Evolutionary conservation across 768 basidiomycete genomes (phyloP).

Genomic region (Lactifluus rugatus): DNA sequence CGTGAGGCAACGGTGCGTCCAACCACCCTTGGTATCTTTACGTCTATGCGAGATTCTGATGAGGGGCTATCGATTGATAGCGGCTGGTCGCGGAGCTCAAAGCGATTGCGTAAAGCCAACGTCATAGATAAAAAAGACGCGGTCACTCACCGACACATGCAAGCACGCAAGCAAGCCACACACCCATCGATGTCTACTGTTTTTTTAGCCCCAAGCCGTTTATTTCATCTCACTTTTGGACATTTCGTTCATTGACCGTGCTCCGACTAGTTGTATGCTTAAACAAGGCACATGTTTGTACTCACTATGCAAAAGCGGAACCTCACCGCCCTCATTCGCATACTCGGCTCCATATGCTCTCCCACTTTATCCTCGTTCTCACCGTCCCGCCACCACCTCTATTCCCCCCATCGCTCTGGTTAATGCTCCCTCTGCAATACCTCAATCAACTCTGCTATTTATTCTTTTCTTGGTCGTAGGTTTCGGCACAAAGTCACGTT

Average conservation of each 20-base stretch:
- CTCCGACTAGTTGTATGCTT: conserved; percentile 9
- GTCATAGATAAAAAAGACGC: neutral
- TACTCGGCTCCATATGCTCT: conserved; percentile 4
- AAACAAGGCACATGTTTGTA: conserved; percentile 14
- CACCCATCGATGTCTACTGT: conserved; percentile 8
- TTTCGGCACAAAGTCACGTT: conserved; percentile 9
- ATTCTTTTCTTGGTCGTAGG: conserved; percentile 8
- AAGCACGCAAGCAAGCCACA: neutral
- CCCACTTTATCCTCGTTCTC: neutral
- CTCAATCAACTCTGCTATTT: conserved; percentile 3
- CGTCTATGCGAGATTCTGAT: neutral
- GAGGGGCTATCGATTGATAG: neutral
- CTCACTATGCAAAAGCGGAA: conserved; percentile 12
- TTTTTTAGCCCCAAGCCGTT: conserved; percentile 13
- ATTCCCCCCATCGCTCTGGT: neutral
- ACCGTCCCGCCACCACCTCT: neutral
- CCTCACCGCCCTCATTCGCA: neutral
- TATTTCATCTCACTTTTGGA: neutral
- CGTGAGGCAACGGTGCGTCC: conserved; percentile 26
- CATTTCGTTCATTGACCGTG: conserved; percentile 4
- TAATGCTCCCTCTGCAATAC: neutral
- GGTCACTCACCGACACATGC: neutral
- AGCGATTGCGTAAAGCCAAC: conserved; percentile 11
- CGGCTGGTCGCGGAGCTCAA: conserved; percentile 19
- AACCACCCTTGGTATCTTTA: neutral